Base-by-base conservation (phyloP, 345 rosid genomes). In the Populus tremula region DNA sequence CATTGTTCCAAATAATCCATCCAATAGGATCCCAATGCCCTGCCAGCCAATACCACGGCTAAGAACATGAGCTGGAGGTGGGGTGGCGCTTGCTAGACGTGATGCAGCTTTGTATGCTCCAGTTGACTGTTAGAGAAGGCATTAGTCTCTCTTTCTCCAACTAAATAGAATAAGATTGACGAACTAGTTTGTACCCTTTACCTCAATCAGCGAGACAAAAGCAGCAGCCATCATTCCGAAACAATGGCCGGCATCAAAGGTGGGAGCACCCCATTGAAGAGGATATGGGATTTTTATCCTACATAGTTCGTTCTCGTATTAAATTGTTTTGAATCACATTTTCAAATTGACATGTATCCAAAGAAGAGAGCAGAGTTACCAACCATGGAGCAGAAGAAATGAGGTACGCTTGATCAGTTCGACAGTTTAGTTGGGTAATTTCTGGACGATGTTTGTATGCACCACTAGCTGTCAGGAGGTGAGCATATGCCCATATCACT, bases 21-120 rank as follows among this genome's bases (percentile, higher is more conserved):
- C 80, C 59, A 96, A 83, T 75, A 96, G 91, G 70, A 96, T 96
- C 8, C 98, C 99, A 77, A 96, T 88, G 73, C 98, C 99, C 86
- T 96, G 99, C 99, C 99, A 96, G 36, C 99, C 99, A 41, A 96
- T 96, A 35, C 98, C 99, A 3, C 99, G 99, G 85, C 99, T 96
- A 82, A 96, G 98, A 50, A 96, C 91, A 81, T 92, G 97, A 78
- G 99, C 94, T 8, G 98, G 99, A 84, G 99, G 99, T 12, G 98
- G 99, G 1, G 99, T 96, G 23, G 99, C 99, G 59, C 99, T 96
- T 1, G 98, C 97, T n/a, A 96, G 85, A 20, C 98, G 90, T 13
- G 99, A 88, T 47, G 99, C 97, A 71, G 98, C 97, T 83, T 96
- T 93, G 87, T 93, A 96, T 81, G 97, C 93, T 83, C 94, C 99